Percentiles rank a stretch among this genome's conserved stretches.
Conservation (phyloP, 2,329 filamentous ascomycete genomes). For the Trichoderma brevicompactum region DNA sequence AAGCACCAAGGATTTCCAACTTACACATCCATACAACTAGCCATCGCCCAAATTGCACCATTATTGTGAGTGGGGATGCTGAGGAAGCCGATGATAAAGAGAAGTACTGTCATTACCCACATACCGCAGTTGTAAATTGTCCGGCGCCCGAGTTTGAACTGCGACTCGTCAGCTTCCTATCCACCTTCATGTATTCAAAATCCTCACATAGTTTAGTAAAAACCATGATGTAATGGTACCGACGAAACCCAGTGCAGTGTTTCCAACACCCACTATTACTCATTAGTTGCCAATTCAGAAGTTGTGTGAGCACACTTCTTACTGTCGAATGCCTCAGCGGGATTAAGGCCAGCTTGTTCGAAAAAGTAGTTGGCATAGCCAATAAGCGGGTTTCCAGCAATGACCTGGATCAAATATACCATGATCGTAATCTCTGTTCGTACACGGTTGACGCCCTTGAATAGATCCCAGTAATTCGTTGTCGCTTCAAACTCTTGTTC, state of each 20-base stretch:
- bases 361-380: conserved; percentile 60
- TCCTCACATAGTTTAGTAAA: conserved; percentile 41
- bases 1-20: not conserved
- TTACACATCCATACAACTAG: conserved; percentile 44
- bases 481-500: conserved; percentile 56
- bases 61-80: conserved; percentile 42
- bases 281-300: not conserved
- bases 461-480: conserved; percentile 56
- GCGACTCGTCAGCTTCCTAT: no score
- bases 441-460: conserved; percentile 54
- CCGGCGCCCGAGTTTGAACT: conserved; percentile 45
- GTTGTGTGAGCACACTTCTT: not conserved
- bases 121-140: conserved; percentile 43
- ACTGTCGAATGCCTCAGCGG: conserved; percentile 35
- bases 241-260: conserved; percentile 48
- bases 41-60: conserved; percentile 44
- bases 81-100: conserved; percentile 50
- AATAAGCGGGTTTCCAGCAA: conserved; percentile 67
- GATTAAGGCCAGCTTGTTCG: conserved; percentile 40
- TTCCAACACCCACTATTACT: conserved; percentile 40
- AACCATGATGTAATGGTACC: conserved; percentile 49
- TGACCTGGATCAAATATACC: conserved; percentile 67
- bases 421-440: conserved; percentile 62
- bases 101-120: conserved; percentile 42
- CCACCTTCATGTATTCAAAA: no score